Base-by-base conservation (phyloP, 495 filamentous ascomycete genomes). In the Neohortaea acidophila region DNA sequence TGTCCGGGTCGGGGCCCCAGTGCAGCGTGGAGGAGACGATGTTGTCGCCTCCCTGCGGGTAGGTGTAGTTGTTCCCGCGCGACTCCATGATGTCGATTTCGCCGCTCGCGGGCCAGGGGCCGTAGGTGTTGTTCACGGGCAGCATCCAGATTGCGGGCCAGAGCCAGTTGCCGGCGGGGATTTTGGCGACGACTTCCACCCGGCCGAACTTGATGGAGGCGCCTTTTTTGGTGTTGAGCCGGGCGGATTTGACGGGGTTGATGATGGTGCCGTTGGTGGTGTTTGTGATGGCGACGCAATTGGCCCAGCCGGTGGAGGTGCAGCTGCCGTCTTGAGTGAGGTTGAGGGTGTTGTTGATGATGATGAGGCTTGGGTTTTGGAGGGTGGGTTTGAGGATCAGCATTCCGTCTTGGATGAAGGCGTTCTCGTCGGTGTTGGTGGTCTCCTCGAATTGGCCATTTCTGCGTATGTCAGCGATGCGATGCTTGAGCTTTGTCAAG, bases 81-180 rank as follows among this genome's bases (percentile, higher is more conserved):
- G 67, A 69, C 58, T 91, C 83, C 36, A 67, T 59, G 40, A 91
- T 77, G 57, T 89, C 84, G 42, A 91, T 89, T 56, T 91, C 83
- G n/a, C 83, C 83, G 25, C 79, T 84, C 20, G 57, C 56, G 0
- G 83, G 83, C 83, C 83, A 91, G 8, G 66, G 48, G 2, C 83
- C 83, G 55, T 86, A 91, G 3, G 63, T 73, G 24, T 69, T 59
- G 21, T 79, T 61, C 22, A 73, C 70, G 6, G 83, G 83, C 67
- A 91, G 66, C 81, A 91, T 82, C 80, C 83, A 89, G 49, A 91
- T 87, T 26, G 81, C 84, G 17, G 83, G 83, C 83, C 83, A 91
- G 18, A 91, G 65, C 83, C 83, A 91, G 53, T 86, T 81, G 21
- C 83, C 83, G 7, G 59, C 57, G 1, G 83, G 80, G 13, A 87